Percentiles rank a stretch among this genome's conserved stretches.
phyloP scores from a whole-genome alignment of 257 asterid genomes.

The Rauvolfia tetraphylla region DNA sequence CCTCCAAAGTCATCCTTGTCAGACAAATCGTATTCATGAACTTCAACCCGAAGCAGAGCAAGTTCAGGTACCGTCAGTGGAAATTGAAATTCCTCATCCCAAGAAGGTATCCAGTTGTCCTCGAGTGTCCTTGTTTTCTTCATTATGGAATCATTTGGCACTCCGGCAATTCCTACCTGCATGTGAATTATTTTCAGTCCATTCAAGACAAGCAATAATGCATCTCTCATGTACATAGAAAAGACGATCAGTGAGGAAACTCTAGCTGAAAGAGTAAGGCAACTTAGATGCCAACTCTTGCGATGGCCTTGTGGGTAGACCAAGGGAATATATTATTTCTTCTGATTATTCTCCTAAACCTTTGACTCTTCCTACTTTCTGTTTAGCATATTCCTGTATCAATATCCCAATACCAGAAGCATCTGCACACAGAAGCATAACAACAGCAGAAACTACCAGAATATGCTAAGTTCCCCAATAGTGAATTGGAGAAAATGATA shows the following conservation, averaged over 20 bases:
- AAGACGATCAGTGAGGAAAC: neutral
- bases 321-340: neutral
- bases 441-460: neutral
- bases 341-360: neutral
- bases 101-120: constrained; percentile 79
- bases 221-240: neutral
- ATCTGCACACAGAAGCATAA: neutral
- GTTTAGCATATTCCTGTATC: neutral
- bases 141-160: constrained; percentile 61
- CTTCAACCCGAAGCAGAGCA: constrained; percentile 77
- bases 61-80: constrained; percentile 72
- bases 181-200: neutral
- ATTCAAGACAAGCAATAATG: neutral
- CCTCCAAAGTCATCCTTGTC: constrained; percentile 90
- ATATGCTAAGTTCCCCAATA: neutral
- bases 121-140: constrained; percentile 62
- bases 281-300: neutral
- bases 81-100: constrained; percentile 77
- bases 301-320: neutral
- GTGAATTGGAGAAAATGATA: neutral
- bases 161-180: constrained; percentile 93
- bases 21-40: constrained; percentile 76
- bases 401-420: neutral
- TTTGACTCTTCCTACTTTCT: neutral
- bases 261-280: neutral